Evolutionary conservation across 345 rosid species (phyloP).

Genomic region (Acer campestre): DNA sequence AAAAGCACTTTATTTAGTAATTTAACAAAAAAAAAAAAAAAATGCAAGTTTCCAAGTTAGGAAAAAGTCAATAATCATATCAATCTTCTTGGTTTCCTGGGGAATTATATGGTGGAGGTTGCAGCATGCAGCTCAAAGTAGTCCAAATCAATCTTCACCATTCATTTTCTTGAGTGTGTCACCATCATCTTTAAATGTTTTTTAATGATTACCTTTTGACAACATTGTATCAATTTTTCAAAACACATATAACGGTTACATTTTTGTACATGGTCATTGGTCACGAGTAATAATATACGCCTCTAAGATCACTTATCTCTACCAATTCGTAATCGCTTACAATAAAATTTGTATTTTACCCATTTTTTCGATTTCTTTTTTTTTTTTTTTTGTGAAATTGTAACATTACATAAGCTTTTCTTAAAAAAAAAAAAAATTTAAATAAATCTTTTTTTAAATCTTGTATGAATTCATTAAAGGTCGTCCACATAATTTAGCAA

Average conservation of each 20-base stretch:
- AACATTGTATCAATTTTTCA: background rate
- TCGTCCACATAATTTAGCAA: no score
- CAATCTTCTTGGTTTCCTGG: background rate
- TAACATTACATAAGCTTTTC: no score
- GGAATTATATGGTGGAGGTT: conserved; percentile 20
- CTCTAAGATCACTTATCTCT: background rate
- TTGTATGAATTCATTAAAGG: no score
- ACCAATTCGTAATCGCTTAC: background rate
- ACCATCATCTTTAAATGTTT: background rate
- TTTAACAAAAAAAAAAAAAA: background rate
- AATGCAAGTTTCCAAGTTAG: background rate
- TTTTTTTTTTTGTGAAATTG: no score
- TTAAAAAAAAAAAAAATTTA: no score
- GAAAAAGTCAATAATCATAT: conserved; percentile 16
- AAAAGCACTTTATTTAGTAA: background rate
- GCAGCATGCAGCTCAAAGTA: background rate
- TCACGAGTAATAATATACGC: background rate
- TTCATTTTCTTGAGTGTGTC: conserved; percentile 6
- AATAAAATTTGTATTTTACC: no score
- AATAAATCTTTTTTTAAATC: no score
- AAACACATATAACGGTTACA: conserved; percentile 2
- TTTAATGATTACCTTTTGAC: conserved; percentile 24
- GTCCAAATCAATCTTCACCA: conserved; percentile 19
- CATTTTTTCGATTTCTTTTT: no score
- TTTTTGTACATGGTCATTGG: background rate